These are phyloP conservation scores for Polysphondylium violaceum DNA, from an alignment of 78 protist genomes.

Conservation along the genomic window DNA sequence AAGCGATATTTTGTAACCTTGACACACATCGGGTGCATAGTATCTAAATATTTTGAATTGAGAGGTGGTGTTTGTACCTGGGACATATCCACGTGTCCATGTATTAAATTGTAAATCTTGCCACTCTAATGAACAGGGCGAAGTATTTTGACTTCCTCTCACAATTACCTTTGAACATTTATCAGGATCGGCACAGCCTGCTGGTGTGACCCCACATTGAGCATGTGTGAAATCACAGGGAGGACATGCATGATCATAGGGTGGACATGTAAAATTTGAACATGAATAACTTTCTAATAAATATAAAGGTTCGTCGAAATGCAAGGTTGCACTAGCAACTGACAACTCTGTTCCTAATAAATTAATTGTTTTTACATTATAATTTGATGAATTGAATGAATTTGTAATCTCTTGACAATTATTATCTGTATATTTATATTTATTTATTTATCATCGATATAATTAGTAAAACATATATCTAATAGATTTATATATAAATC, in stretches of 20 bases:
- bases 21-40: constrained; percentile 17
- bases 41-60: neutral
- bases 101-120: neutral
- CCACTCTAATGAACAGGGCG: neutral
- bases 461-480: neutral
- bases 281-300: constrained; percentile 39
- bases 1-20: constrained; percentile 7
- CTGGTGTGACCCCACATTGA: constrained; percentile 34
- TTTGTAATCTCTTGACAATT: neutral
- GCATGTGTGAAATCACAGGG: constrained; percentile 64
- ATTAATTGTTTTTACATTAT: constrained; percentile 28
- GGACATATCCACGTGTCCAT: neutral
- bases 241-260: constrained; percentile 25
- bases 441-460: neutral
- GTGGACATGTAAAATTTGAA: constrained; percentile 14
- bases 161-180: neutral
- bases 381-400: constrained; percentile 1
- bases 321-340: neutral
- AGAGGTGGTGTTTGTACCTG: neutral
- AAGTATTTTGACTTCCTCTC: neutral
- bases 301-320: constrained; percentile 40
- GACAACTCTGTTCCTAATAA: constrained; percentile 25
- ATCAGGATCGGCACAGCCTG: neutral
- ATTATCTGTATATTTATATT: neutral
- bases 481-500: too few species aligned